Evolutionary conservation across 1,284 basidiomycete species (phyloP), one percentile per base, ranked within the genome.

Genomic region (Boletus sp.): DNA sequence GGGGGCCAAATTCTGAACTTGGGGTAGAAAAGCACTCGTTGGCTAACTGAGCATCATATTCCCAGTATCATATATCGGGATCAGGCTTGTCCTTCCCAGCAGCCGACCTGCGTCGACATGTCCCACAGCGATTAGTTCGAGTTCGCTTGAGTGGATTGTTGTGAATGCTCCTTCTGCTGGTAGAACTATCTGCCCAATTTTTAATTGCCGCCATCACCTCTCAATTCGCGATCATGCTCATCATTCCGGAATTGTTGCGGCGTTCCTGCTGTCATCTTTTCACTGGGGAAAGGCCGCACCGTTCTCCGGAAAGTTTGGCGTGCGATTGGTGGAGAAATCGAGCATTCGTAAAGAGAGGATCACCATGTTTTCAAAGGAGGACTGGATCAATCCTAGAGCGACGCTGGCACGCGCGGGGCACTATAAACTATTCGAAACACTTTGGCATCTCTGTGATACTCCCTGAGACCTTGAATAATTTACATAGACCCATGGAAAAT

Each of bases 201-300:
- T 29, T 23, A 10, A n/a, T 23, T 17, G 9, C 34, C 19, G 35
- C 19, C 36, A 34, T 43, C 39, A 29, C 54, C 52, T 36, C 54
- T 49, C 25, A 57, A 57, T 56, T 51, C 16, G 36, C 52, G 54
- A 40, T 49, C 29, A 27, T 41, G 22, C 29, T 26, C 22, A 32
- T 38, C 39, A 46, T 44, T 45, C 38, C 26, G 17, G 29, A 9
- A n/a, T 8, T 13, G 5, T 44, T 36, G 25, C 34, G 43, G 44
- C 38, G 26, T 25, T 44, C 14, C 16, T 30, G n/a, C 10, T 44
- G 13, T 26, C 23, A 34, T 33, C 9, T 30, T 9, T 26, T 39
- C 10, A 8, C 33, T 22, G 43, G 14, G 27, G 25, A 36, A 22
- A 34, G 42, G 19, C 19, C 29, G 30, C 41, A 43, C n/a, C 40